Evolutionary conservation across 805 yeast species (phyloP), one percentile per base, ranked within the genome.

Genomic region (Myxozyma geophila): DNA sequence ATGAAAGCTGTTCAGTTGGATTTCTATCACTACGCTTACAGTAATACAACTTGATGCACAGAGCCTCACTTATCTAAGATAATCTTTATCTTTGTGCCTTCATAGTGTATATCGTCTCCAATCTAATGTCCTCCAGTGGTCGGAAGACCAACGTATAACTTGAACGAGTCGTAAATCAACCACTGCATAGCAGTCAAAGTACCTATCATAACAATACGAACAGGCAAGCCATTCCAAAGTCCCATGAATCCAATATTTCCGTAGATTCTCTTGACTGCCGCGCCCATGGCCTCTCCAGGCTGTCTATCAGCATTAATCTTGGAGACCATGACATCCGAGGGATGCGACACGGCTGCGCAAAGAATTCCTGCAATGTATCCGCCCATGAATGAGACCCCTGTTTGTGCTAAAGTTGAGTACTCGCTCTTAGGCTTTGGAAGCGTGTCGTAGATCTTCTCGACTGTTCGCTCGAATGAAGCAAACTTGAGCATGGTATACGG

Each of bases 401-500:
- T 93, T 77, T 93, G 97, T 72, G 87, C 87, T 46, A 86, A 68
- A 39, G 86, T 77, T 9, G 90, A 79, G 81, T 89, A 90, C 63
- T 89, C 85, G 19, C 82, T 79, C 74, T 86, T 90, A 49, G 88
- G 84, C 39, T 46, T 46, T 8, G 59, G 59, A 70, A 92, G 80
- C 62, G 80, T 82, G 19, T 80, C 72, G 79, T 93, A 93, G 72
- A 93, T 92, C 54, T 79, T 76, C 72, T 87, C 90, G 33, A 92
- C 98, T 57, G 92, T 88, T 74, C 85, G 89, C 79, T 93, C 98
- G 78, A 93, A 93, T 19, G 96, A 83, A 7, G 98, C 92, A 77
- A 93, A 93, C 78, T 93, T 93, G 66, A 89, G 93, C 97, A 92
- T 92, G 28, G 98, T 93, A 80, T 93, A 93, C 17, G 98, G 98